A percentile compares a stretch with the other conserved stretches of the same genome.
These are phyloP conservation scores for Heliosperma pusillum DNA, from an alignment of 148 eudicot species.

Conservation along the genomic window DNA sequence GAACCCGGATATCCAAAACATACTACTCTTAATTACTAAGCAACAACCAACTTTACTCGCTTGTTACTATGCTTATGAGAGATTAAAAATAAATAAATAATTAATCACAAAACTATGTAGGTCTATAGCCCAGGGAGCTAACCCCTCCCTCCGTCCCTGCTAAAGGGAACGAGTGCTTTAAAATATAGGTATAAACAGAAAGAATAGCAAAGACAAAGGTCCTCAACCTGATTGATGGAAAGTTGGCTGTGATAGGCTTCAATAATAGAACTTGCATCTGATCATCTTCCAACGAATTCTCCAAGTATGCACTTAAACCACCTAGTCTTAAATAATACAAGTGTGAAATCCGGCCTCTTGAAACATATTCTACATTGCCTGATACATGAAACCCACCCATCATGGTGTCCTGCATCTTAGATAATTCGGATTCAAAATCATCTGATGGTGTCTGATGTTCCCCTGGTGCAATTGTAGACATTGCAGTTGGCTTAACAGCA, in stretches of 20 bases:
- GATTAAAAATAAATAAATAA: too few species aligned
- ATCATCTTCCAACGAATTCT: conserved; percentile 37
- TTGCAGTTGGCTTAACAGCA: conserved; percentile 55
- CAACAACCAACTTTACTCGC: too few species aligned
- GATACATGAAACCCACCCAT: conserved; percentile 24
- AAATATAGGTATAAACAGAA: conserved; percentile 2
- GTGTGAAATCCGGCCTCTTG: conserved; percentile 42
- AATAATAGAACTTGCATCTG: conserved; percentile 37
- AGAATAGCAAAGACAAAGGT: conserved; percentile 17
- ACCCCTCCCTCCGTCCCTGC: too few species aligned
- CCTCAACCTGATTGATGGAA: conserved; percentile 52
- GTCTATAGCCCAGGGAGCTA: too few species aligned
- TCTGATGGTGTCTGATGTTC: conserved; percentile 27
- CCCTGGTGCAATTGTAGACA: conserved; percentile 30
- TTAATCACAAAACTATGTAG: too few species aligned
- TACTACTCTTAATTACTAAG: too few species aligned
- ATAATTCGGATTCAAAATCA: conserved; percentile 31
- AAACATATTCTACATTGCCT: conserved; percentile 36
- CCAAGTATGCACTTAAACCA: conserved; percentile 63
- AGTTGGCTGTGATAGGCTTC: conserved; percentile 42
- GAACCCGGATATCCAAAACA: too few species aligned
- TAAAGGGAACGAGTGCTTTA: background rate
- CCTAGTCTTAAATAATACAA: conserved; percentile 33
- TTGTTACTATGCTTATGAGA: too few species aligned
- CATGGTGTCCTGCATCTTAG: conserved; percentile 33